Conservation (phyloP, 345 rosid genomes). For the Clarkia xantiana region DNA sequence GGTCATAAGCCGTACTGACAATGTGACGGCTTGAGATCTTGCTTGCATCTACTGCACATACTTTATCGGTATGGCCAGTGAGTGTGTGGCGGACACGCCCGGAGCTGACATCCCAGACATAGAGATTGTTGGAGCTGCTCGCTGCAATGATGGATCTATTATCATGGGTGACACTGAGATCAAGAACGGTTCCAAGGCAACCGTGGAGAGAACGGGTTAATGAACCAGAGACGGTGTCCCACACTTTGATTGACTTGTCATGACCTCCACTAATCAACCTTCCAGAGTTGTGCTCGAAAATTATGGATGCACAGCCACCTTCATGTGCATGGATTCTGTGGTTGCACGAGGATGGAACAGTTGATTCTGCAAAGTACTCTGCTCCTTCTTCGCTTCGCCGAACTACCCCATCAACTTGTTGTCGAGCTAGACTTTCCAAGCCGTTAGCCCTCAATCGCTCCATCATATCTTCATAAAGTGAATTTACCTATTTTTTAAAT, state of each 20-base stretch:
- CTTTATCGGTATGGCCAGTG: constrained; percentile 82
- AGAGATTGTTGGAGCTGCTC: constrained; percentile 85
- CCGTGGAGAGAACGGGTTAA: constrained; percentile 52
- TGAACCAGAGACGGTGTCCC: constrained; percentile 76
- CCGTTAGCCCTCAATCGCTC: constrained; percentile 81
- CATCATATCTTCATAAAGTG: constrained; percentile 81
- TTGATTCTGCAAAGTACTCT: constrained; percentile 61
- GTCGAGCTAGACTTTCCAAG: constrained; percentile 68
- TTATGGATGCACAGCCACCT: constrained; percentile 80
- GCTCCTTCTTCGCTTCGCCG: constrained; percentile 88
- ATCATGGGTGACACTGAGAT: constrained; percentile 68
- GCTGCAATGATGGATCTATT: constrained; percentile 81
- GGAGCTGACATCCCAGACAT: constrained; percentile 76
- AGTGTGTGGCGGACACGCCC: constrained; percentile 77
- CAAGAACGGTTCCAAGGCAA: constrained; percentile 84
- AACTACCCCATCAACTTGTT: constrained; percentile 95
- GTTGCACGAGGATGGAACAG: constrained; percentile 58
- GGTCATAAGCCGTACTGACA: constrained; percentile 87
- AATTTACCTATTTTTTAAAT: constrained; percentile 47
- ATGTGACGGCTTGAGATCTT: constrained; percentile 73
- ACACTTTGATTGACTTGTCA: constrained; percentile 66
- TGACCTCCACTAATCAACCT: constrained; percentile 82
- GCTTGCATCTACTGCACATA: constrained; percentile 89
- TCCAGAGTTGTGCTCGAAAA: constrained; percentile 65
- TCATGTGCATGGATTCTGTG: constrained; percentile 77